Percentiles rank a stretch among this genome's conserved stretches.
These are phyloP conservation scores for Fraxinus sp. DNA, from an alignment of 305 asterid species.

Conservation along the genomic window DNA sequence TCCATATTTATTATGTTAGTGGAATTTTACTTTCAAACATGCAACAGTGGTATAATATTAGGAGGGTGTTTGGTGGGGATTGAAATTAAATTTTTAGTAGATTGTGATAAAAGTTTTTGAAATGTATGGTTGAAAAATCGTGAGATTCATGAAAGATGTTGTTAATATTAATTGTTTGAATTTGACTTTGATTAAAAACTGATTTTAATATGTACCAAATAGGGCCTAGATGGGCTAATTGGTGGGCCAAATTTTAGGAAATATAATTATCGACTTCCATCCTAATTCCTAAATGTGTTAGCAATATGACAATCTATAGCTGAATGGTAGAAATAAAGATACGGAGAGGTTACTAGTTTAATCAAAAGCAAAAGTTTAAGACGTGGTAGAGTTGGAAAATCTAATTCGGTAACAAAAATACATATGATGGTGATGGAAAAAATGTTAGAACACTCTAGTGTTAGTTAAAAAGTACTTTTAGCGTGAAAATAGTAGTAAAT, in stretches of 20 bases:
- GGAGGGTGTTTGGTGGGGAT: too few relatives aligned
- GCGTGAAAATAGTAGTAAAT: too few relatives aligned
- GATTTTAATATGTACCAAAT: too few relatives aligned
- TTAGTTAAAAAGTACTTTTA: too few relatives aligned
- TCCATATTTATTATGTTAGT: not conserved
- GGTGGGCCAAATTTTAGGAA: not conserved
- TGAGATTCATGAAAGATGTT: too few relatives aligned
- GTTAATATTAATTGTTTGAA: too few relatives aligned
- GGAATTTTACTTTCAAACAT: not conserved
- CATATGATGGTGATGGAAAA: not conserved
- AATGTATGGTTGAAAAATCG: too few relatives aligned
- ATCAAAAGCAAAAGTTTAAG: not conserved
- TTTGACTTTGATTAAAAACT: too few relatives aligned
- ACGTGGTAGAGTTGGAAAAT: not conserved
- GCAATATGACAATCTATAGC: not conserved
- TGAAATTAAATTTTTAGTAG: too few relatives aligned
- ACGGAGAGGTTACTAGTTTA: not conserved
- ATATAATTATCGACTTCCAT: not conserved
- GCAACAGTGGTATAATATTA: not conserved
- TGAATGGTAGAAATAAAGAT: not conserved
- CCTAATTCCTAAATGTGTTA: not conserved
- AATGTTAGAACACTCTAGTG: not conserved
- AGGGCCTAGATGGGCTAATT: not conserved
- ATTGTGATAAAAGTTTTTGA: too few relatives aligned
- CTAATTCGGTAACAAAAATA: not conserved